A percentile compares a stretch with the other conserved stretches of the same genome.
phyloP scores from a whole-genome alignment of 208 protist genomes.

The Acanthamoeba triangularis region DNA sequence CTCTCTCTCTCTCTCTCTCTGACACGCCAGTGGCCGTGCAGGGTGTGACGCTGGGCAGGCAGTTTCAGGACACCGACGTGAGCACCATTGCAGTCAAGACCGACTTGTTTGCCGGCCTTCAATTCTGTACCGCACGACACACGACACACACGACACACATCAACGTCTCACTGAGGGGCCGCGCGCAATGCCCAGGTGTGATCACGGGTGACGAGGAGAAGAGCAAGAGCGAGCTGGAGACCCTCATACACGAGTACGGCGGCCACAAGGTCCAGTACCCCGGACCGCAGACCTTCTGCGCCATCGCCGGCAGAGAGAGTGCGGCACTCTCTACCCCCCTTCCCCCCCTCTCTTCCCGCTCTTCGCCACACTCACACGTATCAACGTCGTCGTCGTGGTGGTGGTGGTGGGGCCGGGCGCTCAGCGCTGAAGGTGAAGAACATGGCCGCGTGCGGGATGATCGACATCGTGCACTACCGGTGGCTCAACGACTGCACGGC shows the following conservation, averaged over 20 bases:
- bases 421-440: conserved; percentile 87
- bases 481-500: conserved; percentile 81
- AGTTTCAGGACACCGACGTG: conserved; percentile 85
- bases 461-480: conserved; percentile 80
- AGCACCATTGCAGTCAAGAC: not conserved
- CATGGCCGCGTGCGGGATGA: conserved; percentile 65
- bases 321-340: not conserved
- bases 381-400: no score
- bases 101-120: conserved; percentile 75
- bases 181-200: not conserved
- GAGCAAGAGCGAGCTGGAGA: conserved; percentile 81
- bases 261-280: conserved; percentile 84
- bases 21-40: not conserved
- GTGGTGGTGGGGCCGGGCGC: no score
- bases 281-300: conserved; percentile 65
- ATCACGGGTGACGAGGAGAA: not conserved
- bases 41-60: conserved; percentile 6
- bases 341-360: not conserved
- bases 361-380: not conserved
- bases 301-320: conserved; percentile 79
- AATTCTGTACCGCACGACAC: conserved; percentile 82
- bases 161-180: not conserved
- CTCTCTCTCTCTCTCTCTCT: not conserved
- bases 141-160: not conserved
- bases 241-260: conserved; percentile 82